Conservation (phyloP, 805 yeast genomes). For the Saccharomycopsis selenospora region DNA sequence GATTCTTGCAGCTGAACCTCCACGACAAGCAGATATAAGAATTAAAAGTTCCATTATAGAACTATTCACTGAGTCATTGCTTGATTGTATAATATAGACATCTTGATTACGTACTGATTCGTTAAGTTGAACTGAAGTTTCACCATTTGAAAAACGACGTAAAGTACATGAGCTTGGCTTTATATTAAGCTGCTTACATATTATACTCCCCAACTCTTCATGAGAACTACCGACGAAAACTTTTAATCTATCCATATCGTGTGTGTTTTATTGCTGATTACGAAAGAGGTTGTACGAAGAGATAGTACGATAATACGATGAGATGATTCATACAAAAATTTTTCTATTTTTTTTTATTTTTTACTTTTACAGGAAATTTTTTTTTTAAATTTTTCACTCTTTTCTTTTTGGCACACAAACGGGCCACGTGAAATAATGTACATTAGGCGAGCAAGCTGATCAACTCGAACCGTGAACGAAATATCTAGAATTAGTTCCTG, state of each 20-base stretch:
- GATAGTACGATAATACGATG: too few relatives aligned
- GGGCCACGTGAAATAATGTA: too few relatives aligned
- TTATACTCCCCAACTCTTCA: slow-evolving; percentile 30
- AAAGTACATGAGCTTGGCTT: slow-evolving; percentile 35
- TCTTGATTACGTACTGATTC: slow-evolving; percentile 90
- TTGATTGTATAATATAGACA: slow-evolving; percentile 72
- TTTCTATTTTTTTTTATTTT: too few relatives aligned
- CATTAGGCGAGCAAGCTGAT: too few relatives aligned
- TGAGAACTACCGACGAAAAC: slow-evolving; percentile 32
- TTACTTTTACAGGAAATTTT: too few relatives aligned
- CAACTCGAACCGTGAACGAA: too few relatives aligned
- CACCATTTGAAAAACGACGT: slow-evolving; percentile 79
- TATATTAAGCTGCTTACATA: slow-evolving; percentile 30
- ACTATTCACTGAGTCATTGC: slow-evolving; percentile 69
- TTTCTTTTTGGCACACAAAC: too few relatives aligned
- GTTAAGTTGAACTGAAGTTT: slow-evolving; percentile 81
- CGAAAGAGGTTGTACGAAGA: too few relatives aligned
- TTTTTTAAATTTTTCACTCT: too few relatives aligned
- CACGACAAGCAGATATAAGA: slow-evolving; percentile 87
- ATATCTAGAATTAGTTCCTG: too few relatives aligned
- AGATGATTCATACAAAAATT: too few relatives aligned
- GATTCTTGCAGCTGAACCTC: slow-evolving; percentile 92
- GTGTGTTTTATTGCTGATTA: not conserved
- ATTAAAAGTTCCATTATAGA: slow-evolving; percentile 79
- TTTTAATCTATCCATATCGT: slow-evolving; percentile 30